A percentile compares a stretch with the other conserved stretches of the same genome.
Evolutionary conservation across 345 rosid genomes (phyloP).

Genomic region (Nephelium lappaceum): DNA sequence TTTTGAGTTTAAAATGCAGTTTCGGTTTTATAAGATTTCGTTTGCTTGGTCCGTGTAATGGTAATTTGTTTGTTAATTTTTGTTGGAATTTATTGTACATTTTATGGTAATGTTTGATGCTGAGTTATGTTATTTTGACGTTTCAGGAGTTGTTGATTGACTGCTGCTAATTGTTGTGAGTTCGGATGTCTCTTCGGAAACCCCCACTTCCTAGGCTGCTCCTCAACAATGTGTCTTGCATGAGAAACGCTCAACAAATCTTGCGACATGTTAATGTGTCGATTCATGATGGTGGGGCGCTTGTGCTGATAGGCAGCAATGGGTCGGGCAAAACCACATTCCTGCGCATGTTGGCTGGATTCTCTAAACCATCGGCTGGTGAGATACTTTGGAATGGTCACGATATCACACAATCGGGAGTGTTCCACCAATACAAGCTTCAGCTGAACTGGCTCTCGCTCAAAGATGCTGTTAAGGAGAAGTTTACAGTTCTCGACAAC

Average conservation of each 20-base stretch:
- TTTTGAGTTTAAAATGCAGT: background rate
- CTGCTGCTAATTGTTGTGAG: background rate
- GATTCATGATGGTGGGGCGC: constrained; percentile 80
- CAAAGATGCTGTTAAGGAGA: constrained; percentile 76
- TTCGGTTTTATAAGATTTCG: background rate
- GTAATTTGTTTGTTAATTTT: background rate
- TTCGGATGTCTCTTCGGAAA: constrained; percentile 54
- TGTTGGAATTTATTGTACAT: background rate
- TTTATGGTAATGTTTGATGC: background rate
- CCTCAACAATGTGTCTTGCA: constrained; percentile 87
- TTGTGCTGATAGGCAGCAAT: constrained; percentile 74
- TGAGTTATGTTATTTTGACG: background rate
- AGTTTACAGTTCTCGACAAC: constrained; percentile 70
- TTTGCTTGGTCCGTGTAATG: background rate
- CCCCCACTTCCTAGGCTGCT: constrained; percentile 72
- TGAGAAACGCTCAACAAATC: constrained; percentile 91
- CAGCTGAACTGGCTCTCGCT: constrained; percentile 91
- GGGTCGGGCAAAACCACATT: constrained; percentile 85
- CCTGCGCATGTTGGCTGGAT: constrained; percentile 86
- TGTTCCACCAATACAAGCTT: constrained; percentile 90
- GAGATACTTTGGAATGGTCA: constrained; percentile 94
- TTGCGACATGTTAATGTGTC: constrained; percentile 74
- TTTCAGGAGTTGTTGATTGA: background rate
- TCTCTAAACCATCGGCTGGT: constrained; percentile 81
- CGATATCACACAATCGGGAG: constrained; percentile 66